Base-by-base conservation (phyloP, 1,284 basidiomycete species). In the Melampsora americana region DNA sequence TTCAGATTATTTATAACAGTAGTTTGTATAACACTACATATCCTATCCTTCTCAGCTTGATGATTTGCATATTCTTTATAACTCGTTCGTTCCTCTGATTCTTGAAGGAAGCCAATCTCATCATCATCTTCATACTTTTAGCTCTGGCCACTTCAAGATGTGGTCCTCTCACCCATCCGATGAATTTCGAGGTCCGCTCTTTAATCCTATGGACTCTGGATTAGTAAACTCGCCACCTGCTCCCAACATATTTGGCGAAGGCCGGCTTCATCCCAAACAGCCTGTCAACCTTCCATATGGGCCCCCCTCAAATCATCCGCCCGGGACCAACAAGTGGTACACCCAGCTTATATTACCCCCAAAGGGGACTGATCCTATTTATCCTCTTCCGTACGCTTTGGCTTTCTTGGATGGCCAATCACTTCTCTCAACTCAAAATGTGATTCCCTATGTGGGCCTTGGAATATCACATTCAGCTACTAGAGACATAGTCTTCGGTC, bases 321-420 rank as follows among this genome's bases (percentile, higher is more conserved):
- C 67, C 32, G 74, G 74, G n/a, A 77, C 74, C 67, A 77, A 77
- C 39, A 77, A 77, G n/a, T 77, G 74, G 74, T 77, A 77, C 50
- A 69, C 74, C 26, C 74, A 77, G n/a, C 48, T 77, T 9, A 7
- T 65, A 7, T 30, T 77, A 30, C 59, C 42, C 18, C 73, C 73
- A 20, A 69, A 32, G 12, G 74, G 74, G 6, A 69, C 74, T 56
- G 74, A 69, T 69, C 74, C 74, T n/a, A 77, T 77, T 11, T 77
- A 77, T 69, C 66, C 74, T 20, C 61, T 77, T 59, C 74, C 74
- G 2, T 77, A 77, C 69, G 61, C 67, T 0, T 30, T 69, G 18
- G 74, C 74, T 30, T 62, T 53, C 30, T 60, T 77, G n/a, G 67
- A 77, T 35, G 67, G 74, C n/a, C 32, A 32, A 46, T 77, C 74